Evolutionary conservation across 106 monocot genomes (phyloP), one percentile per base, ranked within the genome.

Genomic region (Posidonia australis): DNA sequence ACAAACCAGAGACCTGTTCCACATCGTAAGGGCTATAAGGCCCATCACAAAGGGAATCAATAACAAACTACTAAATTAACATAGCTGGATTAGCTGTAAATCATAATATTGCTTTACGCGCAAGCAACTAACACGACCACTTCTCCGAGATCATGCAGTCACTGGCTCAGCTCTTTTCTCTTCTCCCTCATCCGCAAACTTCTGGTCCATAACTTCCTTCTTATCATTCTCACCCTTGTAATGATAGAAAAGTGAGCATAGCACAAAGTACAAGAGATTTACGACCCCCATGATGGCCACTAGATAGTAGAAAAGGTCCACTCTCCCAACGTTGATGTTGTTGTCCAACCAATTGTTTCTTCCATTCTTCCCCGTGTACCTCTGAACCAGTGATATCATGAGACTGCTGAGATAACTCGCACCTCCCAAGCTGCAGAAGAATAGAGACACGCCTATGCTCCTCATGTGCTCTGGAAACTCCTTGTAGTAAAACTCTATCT

Each of bases 151-250:
- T n/a, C n/a, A n/a, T n/a, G n/a, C n/a, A n/a, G n/a, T n/a, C n/a
- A n/a, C n/a, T n/a, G n/a, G n/a, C n/a, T n/a, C n/a, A n/a, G n/a
- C n/a, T n/a, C n/a, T n/a, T n/a, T n/a, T n/a, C n/a, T n/a, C n/a
- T n/a, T n/a, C n/a, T n/a, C n/a, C n/a, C n/a, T n/a, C n/a, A n/a
- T n/a, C n/a, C n/a, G n/a, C n/a, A n/a, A n/a, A n/a, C n/a, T n/a
- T n/a, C n/a, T n/a, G n/a, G n/a, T n/a, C n/a, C n/a, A n/a, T n/a
- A n/a, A n/a, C n/a, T n/a, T n/a, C n/a, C n/a, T n/a, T n/a, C n/a
- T n/a, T n/a, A n/a, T n/a, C n/a, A 43, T 53, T 17, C 46, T 47
- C 17, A 7, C 77, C 81, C 32, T 81, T 80, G 61, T 81, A 77
- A 24, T 67, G 72, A 55, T 84, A 84, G 29, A 42, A 71, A 36